Evolutionary conservation across 75 land plant genomes (phyloP), one percentile per base, ranked within the genome.

Genomic region (Selaginella moellendorffii): DNA sequence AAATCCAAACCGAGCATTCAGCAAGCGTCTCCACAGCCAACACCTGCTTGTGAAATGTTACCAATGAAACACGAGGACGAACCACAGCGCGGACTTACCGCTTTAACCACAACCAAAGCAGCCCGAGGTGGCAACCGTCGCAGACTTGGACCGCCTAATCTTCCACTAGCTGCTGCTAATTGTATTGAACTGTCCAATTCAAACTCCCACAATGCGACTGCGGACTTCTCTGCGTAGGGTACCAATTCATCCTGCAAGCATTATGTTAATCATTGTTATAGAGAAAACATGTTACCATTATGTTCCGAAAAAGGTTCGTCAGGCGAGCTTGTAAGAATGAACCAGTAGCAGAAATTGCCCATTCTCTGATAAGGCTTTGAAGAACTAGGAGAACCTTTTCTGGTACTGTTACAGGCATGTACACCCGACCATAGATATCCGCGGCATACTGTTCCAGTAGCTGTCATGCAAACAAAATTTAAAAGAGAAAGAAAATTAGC

Each of bases 61-160:
- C 10, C 5, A 14, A 5, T 36, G 14, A 36, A 36, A 36, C 46
- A 14, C 46, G 46, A 5, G 46, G 10, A 36, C 46, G 14, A 36
- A 14, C 5, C 14, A 36, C 46, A 36, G n/a, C 46, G 14, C 14
- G 14, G 5, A 36, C 46, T 36, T 82, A 93, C 98, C 65, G 84
- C 83, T 80, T 78, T 77, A 69, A 93, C 27, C n/a, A 83, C 85
- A 63, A 67, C 30, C 29, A 90, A 78, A 59, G 96, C 65, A 17
- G 63, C 56, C 25, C 58, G 61, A 64, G 77, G 58, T 64, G 87
- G 69, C 68, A 83, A 62, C 24, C 93, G 75, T 0, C 90, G 78
- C 59, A 77, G 90, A 73, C 89, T 79, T 53, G 82, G 96, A 10
- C 90, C 90, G 30, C 93, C 90, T 66, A 89, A 83, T 59, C 74